Evolutionary conservation across 2,329 filamentous ascomycete genomes (phyloP), one percentile per base, ranked within the genome.

Genomic region (Eutypa lata): DNA sequence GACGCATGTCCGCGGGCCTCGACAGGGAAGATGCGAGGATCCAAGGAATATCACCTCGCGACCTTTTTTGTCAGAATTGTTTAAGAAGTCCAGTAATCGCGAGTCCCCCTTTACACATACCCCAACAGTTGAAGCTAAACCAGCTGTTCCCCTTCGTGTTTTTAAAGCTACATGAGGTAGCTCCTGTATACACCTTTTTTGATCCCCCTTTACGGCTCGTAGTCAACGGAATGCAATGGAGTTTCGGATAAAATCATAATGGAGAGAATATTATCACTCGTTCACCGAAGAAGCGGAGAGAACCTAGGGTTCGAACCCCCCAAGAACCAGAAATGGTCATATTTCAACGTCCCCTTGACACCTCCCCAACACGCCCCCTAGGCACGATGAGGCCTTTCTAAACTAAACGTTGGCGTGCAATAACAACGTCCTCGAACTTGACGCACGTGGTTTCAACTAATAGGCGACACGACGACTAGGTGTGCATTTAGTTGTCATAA

Each of bases 91-190:
- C 26, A 48, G 56, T 49, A 38, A 35, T 53, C 53, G 40, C 55
- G 56, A 51, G 51, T 55, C 52, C 58, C 51, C 55, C 57, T 46
- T 54, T 60, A 56, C 58, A 61, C 58, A 62, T 61, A 61, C 60
- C 59, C 59, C 5, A 38, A 43, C 51, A 48, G 51, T 49, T 58
- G 43, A 24, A 24, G 56, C 44, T 47, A 55, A 48, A 52, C 47
- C 50, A 33, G 37, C 28, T 55, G 45, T 42, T 57, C 49, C 48
- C 50, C 55, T 53, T 57, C 52, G 48, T 53, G 57, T 55, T 58
- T n/a, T 52, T 28, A 47, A 52, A 52, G 58, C 53, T 55, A 55
- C 57, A 59, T 44, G 49, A 46, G 50, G 52, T 53, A 50, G 50
- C 57, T 55, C 31, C 50, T 57, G 54, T 57, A 61, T 52, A 58